Percentiles rank a stretch among this genome's conserved stretches.
phyloP scores from a whole-genome alignment of 2,329 filamentous ascomycete species.

The Drechslerella dactyloides region DNA sequence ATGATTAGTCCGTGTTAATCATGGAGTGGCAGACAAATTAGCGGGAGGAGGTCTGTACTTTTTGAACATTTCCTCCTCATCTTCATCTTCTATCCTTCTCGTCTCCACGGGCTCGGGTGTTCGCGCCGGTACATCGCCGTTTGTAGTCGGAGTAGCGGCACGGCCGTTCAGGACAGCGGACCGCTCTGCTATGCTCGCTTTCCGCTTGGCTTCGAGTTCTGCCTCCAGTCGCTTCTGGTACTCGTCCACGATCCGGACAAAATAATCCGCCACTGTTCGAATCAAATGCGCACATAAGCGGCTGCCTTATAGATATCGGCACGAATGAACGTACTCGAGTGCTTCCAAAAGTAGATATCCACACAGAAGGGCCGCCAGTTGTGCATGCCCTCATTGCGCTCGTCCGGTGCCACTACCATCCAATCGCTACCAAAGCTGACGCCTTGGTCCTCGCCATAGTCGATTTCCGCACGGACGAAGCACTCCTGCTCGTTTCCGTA shows the following conservation, averaged over 20 bases:
- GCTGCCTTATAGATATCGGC: not conserved
- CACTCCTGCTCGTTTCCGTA: slow-evolving; percentile 44
- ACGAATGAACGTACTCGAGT: slow-evolving; percentile 35
- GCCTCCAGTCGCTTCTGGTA: slow-evolving; percentile 39
- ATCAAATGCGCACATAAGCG: not conserved
- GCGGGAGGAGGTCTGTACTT: slow-evolving; percentile 12
- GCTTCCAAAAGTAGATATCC: slow-evolving; percentile 49
- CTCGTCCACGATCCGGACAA: slow-evolving; percentile 41
- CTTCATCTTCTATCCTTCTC: slow-evolving; percentile 27
- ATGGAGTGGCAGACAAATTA: not conserved
- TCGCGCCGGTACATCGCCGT: not conserved
- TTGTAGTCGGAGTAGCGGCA: slow-evolving; percentile 1
- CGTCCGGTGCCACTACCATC: slow-evolving; percentile 43
- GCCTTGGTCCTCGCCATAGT: slow-evolving; percentile 41
- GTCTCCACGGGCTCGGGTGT: slow-evolving; percentile 32
- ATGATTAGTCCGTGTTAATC: not conserved
- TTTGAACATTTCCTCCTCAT: slow-evolving; percentile 41
- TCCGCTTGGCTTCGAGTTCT: slow-evolving; percentile 23
- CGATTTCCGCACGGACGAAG: slow-evolving; percentile 47
- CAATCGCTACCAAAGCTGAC: slow-evolving; percentile 42
- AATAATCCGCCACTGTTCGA: slow-evolving; percentile 42
- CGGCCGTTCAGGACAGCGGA: slow-evolving; percentile 17
- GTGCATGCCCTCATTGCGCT: slow-evolving; percentile 38
- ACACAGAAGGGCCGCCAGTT: slow-evolving; percentile 49
- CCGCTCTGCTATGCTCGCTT: slow-evolving; percentile 12